A percentile compares a stretch with the other conserved stretches of the same genome.
These are phyloP conservation scores for Aspergillus asperescens DNA, from an alignment of 495 filamentous ascomycete species.

Conservation along the genomic window DNA sequence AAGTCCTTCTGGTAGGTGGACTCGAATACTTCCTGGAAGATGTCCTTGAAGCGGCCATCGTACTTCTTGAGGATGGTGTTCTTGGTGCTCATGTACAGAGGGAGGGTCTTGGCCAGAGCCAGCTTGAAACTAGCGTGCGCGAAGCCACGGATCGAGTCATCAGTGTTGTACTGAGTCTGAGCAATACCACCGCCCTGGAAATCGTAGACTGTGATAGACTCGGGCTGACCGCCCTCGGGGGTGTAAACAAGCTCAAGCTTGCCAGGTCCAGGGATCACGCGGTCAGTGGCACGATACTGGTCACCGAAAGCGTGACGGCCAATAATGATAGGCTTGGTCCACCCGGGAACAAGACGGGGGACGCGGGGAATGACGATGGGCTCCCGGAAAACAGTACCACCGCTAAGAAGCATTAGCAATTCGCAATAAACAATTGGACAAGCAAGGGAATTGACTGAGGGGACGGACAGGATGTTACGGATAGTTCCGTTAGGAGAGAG, in stretches of 20 bases:
- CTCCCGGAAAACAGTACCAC: constrained; percentile 96
- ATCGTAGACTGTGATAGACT: constrained; percentile 84
- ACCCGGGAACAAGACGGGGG: constrained; percentile 87
- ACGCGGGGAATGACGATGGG: constrained; percentile 93
- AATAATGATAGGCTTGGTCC: constrained; percentile 98
- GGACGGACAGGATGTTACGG: constrained; percentile 70
- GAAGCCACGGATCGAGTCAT: constrained; percentile 89
- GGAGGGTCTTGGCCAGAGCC: constrained; percentile 76
- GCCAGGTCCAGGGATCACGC: constrained; percentile 71
- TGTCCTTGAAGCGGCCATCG: constrained; percentile 97
- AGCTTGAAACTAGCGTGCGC: constrained; percentile 95
- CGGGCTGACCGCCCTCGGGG: constrained; percentile 71
- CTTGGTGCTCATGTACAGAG: constrained; percentile 98
- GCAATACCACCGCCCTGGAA: constrained; percentile 86
- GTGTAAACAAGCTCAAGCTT: constrained; percentile 93
- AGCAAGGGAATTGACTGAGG: neutral
- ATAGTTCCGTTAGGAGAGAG: constrained; percentile 97
- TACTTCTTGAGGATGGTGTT: constrained; percentile 99
- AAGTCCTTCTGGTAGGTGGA: constrained; percentile 79
- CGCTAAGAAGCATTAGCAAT: constrained; percentile 35
- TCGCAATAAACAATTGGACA: neutral
- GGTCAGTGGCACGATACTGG: constrained; percentile 94
- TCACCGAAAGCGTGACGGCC: constrained; percentile 98
- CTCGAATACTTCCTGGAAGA: constrained; percentile 97
- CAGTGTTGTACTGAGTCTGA: constrained; percentile 95